Evolutionary conservation across 805 yeast species (phyloP).

Genomic region (Cyberlindnera galapagoensis): DNA sequence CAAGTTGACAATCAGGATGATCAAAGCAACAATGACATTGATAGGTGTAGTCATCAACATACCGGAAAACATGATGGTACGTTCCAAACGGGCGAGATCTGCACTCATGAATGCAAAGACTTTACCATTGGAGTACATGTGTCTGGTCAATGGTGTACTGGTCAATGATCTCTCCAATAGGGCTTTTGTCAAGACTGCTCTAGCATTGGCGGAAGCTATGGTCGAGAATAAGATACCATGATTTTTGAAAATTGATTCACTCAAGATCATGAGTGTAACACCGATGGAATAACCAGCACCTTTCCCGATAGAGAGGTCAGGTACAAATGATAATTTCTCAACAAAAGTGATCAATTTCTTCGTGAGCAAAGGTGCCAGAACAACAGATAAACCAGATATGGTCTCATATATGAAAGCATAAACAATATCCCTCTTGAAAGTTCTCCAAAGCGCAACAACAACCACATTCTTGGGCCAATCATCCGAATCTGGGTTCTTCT

Average conservation of each 20-base stretch:
- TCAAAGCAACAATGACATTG: constrained; percentile 49
- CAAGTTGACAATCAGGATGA: constrained; percentile 49
- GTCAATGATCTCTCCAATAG: constrained; percentile 58
- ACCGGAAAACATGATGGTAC: constrained; percentile 17
- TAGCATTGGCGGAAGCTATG: constrained; percentile 57
- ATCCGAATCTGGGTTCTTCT: too few relatives aligned
- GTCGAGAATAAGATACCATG: too few relatives aligned
- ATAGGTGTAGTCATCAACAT: constrained; percentile 32
- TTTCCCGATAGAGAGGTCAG: constrained; percentile 31
- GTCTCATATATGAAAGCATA: not conserved
- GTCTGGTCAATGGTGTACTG: constrained; percentile 47
- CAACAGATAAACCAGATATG: not conserved
- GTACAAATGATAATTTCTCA: constrained; percentile 39
- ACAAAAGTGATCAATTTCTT: constrained; percentile 49
- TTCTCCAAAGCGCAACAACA: constrained; percentile 27
- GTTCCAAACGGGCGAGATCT: constrained; percentile 70
- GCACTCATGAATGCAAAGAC: constrained; percentile 73
- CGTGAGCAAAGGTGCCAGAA: constrained; percentile 41
- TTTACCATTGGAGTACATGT: constrained; percentile 54
- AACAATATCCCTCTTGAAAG: constrained; percentile 2
- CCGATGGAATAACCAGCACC: constrained; percentile 62
- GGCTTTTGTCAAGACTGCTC: constrained; percentile 63
- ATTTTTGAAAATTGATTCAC: too few relatives aligned
- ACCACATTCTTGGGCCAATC: constrained; percentile 14
- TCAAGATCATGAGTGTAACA: constrained; percentile 38